Evolutionary conservation across 2,329 filamentous ascomycete genomes (phyloP).

Genomic region (Colletotrichum lindemuthianum): DNA sequence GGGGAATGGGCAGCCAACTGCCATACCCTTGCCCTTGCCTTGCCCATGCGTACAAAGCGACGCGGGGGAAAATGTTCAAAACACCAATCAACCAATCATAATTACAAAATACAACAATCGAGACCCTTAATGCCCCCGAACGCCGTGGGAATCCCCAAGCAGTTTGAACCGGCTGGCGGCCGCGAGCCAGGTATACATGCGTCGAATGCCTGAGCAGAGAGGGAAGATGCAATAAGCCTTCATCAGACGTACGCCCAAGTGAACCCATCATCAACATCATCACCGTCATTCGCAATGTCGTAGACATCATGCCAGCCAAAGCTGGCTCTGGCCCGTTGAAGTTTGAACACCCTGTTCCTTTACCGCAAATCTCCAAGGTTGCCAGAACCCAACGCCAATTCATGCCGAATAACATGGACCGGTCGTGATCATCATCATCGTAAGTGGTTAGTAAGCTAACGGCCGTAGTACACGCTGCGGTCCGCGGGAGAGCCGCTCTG

Average conservation of each 20-base stretch:
- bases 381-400: conserved; percentile 51
- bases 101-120: conserved; percentile 34
- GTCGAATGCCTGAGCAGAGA: conserved; percentile 29
- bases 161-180: conserved; percentile 22
- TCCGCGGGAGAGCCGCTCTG: conserved; percentile 21
- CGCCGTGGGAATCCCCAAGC: conserved; percentile 24
- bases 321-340: conserved; percentile 29
- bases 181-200: conserved; percentile 32
- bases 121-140: conserved; percentile 27
- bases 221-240: conserved; percentile 27
- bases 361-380: conserved; percentile 33
- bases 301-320: conserved; percentile 30
- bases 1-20: conserved; percentile 22
- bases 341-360: conserved; percentile 32
- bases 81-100: conserved; percentile 18
- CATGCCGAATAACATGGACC: conserved; percentile 54
- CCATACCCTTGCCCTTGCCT: conserved; percentile 2
- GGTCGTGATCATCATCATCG: conserved; percentile 58
- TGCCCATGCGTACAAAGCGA: conserved; percentile 8
- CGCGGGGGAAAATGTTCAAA: conserved; percentile 9
- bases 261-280: conserved; percentile 23
- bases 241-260: conserved; percentile 13
- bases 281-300: conserved; percentile 32
- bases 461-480: conserved; percentile 18
- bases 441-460: conserved; percentile 41